Evolutionary conservation across 306 rosid species (phyloP), one percentile per base, ranked within the genome.

Genomic region (Cucurbita argyrosperma): DNA sequence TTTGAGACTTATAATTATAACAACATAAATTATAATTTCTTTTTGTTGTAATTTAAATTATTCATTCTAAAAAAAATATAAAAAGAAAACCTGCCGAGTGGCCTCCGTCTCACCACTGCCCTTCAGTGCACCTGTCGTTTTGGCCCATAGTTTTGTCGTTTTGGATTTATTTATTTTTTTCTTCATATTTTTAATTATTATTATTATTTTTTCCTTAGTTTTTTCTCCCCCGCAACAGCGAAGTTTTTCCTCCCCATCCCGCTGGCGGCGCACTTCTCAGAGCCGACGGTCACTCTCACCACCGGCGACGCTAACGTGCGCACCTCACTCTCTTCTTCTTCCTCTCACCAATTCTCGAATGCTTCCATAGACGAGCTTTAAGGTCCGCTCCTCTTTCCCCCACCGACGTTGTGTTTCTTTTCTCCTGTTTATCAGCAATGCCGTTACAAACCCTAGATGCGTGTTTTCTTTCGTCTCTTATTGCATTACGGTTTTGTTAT

Each of bases 241-340:
- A 7, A 40, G 10, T 13, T 68, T 51, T 70, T 63, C 26, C 43
- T 37, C 26, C 54, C 72, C 57, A 47, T 45, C 70, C 78, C 76
- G 69, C 76, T 74, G 82, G 60, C 84, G 94, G 90, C 84, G 88
- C 84, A 78, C 58, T 82, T 82, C 82, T 78, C 65, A 61, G 73
- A 66, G 80, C 78, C 51, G 71, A 74, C 77, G 77, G 82, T 77
- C 56, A 47, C 81, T 76, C 78, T 38, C 16, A 59, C 60, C 79
- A 49, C 81, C 18, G 12, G 80, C 11, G 76, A 57, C 74, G 80
- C 85, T 84, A 78, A 82, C 88, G 85, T 83, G 87, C 88, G 87
- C 88, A 76, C 76, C 42, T 84, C 88, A 52, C 78, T 77, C 78
- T 35, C 78, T 67, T 12, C 57, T 69, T 69, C 78, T 67, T 46